Evolutionary conservation across 228 moss, liverwort and hornwort species (phyloP).

Genomic region (Sphagnum magellanicum): DNA sequence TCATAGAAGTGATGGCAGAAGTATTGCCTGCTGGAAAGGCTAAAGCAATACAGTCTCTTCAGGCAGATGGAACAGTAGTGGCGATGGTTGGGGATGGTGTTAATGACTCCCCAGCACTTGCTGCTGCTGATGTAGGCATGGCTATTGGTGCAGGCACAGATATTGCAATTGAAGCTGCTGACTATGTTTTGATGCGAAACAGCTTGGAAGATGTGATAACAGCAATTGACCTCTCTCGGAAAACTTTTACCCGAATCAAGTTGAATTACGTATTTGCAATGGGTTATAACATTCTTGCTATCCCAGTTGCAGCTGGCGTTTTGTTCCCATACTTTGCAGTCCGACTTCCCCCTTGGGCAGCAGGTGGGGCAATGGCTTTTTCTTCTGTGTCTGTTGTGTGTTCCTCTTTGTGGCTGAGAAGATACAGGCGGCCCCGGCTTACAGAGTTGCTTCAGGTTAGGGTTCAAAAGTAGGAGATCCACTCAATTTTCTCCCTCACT

Average conservation of each 20-base stretch:
- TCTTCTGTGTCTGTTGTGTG: constrained; percentile 93
- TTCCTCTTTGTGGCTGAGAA: constrained; percentile 82
- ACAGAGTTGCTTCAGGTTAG: constrained; percentile 85
- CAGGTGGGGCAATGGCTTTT: constrained; percentile 85
- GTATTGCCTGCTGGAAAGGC: constrained; percentile 81
- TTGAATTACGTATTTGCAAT: constrained; percentile 80
- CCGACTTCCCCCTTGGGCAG: constrained; percentile 81
- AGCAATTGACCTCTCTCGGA: constrained; percentile 80
- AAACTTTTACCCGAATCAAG: constrained; percentile 78
- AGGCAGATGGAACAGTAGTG: constrained; percentile 64
- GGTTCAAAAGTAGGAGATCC: constrained; percentile 42
- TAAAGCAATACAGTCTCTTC: constrained; percentile 50
- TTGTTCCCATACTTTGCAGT: constrained; percentile 57
- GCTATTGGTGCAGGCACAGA: constrained; percentile 97
- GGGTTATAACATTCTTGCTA: constrained; percentile 84
- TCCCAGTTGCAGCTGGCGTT: constrained; percentile 80
- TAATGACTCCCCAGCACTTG: constrained; percentile 93
- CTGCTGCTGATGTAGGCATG: constrained; percentile 79
- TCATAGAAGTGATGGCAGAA: constrained; percentile 79
- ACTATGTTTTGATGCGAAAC: constrained; percentile 82
- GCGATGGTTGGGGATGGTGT: constrained; percentile 98
- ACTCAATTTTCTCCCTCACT: no score
- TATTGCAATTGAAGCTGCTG: constrained; percentile 91
- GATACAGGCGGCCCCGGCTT: constrained; percentile 63
- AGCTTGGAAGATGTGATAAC: constrained; percentile 94